Conservation (phyloP, 1,139 yeast species). For the Suhomyces ambrosiae region DNA sequence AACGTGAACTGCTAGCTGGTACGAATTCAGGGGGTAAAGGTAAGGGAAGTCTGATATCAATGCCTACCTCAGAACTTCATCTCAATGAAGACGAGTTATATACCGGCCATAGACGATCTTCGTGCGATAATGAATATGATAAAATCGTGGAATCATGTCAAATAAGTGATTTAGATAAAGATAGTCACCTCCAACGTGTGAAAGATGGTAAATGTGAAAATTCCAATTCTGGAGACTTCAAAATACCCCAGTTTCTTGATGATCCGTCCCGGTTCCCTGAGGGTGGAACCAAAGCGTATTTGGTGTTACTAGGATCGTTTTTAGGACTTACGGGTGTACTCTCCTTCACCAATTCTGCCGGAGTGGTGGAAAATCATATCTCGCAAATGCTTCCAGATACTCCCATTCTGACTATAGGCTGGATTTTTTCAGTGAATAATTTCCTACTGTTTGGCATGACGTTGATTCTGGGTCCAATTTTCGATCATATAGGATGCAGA, state of each 20-base stretch:
- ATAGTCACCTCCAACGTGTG: no score
- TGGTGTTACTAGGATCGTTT: conserved; percentile 28
- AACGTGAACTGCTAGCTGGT: no score
- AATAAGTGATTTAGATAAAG: no score
- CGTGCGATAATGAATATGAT: no score
- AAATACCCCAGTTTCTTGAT: conserved; percentile 11
- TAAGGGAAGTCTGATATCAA: no score
- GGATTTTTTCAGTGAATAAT: conserved; percentile 37
- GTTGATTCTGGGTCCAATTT: conserved; percentile 29
- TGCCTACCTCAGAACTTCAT: no score
- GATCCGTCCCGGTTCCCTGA: conserved; percentile 30
- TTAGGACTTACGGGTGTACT: conserved; percentile 28
- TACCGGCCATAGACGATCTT: no score
- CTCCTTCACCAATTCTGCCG: conserved; percentile 32
- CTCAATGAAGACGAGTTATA: no score
- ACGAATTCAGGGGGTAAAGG: no score
- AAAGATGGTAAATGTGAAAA: no score
- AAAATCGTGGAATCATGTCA: no score
- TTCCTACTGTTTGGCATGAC: conserved; percentile 32
- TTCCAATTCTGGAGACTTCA: no score
- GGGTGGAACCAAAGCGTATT: conserved; percentile 26
- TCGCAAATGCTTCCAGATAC: conserved; percentile 21
- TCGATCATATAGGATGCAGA: conserved; percentile 27
- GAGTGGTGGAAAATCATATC: conserved; percentile 32
- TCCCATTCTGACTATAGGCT: conserved; percentile 29